Evolutionary conservation across 176 grass and related monocot species (phyloP), one percentile per base, ranked within the genome.

Genomic region (Lolium rigidum): DNA sequence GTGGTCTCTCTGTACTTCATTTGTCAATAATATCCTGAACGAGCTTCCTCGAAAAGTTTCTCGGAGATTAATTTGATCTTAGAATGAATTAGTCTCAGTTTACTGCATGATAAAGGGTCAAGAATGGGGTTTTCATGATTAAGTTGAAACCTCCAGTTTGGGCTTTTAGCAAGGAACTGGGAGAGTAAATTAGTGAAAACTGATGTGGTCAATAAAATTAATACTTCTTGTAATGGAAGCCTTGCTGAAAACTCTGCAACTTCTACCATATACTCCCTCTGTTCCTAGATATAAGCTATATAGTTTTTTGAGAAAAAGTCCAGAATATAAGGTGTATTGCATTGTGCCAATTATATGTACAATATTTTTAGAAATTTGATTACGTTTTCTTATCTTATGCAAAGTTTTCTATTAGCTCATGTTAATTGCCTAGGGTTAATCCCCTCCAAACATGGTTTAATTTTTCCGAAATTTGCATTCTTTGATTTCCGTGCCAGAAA

Each of bases 1-100:
- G 68, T 83, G 21, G 22, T 37, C 24, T 77, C 10, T 61, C 16
- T 80, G 0, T 21, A 87, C 43, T 84, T 75, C 57, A 16, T 54
- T 52, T 81, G 50, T 84, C 56, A 80, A 84, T 54, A 41, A 84
- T 76, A 50, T 28, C 58, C 38, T 57, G 9, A 86, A 57, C 35
- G 73, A 73, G 25, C 61, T 72, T 83, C 10, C 12, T 57, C 9
- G 39, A 80, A 26, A 80, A 80, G 49, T 75, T 17, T 68, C 0
- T 9, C 20, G n/a, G 21, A 43, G 10, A 59, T 8, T 26, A 86
- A 77, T 76, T 54, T 69, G 75, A 44, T 80, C 20, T 66, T 80
- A 67, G 46, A 64, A 80, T 54, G 28, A 83, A 66, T 25, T 18
- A 80, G 20, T 79, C 14, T 25, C 15, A 72, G 17, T 64, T 76